Percentiles rank a stretch among this genome's conserved stretches.
phyloP scores from a whole-genome alignment of 2,329 filamentous ascomycete genomes.

The Pseudogymnoascus sp. region DNA sequence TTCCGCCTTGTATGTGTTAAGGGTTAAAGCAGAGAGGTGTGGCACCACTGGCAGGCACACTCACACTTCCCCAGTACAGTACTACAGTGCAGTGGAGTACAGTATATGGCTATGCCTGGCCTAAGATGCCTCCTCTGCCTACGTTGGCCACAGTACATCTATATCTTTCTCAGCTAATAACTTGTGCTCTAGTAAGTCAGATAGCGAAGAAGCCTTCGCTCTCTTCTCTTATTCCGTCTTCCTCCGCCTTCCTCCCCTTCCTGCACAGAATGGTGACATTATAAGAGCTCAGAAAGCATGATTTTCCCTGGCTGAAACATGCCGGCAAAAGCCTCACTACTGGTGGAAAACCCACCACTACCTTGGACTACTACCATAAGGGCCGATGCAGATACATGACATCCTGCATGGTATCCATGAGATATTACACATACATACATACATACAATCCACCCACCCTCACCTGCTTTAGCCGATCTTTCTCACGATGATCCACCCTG shows the following conservation, averaged over 20 bases:
- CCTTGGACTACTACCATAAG: not conserved
- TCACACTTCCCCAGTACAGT: not conserved
- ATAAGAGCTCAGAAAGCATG: not conserved
- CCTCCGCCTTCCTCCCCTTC: not conserved
- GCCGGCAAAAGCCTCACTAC: not conserved
- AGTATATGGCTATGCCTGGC: not conserved
- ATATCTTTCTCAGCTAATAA: not conserved
- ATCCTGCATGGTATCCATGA: not conserved
- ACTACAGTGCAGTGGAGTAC: not conserved
- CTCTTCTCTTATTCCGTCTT: not conserved
- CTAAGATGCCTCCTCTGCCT: not conserved
- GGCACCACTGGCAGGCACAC: not conserved
- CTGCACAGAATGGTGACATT: not conserved
- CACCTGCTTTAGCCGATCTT: not conserved
- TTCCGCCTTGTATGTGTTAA: not conserved
- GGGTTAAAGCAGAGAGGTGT: not conserved
- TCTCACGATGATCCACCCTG: conserved; percentile 2
- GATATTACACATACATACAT: not conserved
- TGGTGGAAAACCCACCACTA: not conserved
- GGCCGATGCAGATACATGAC: conserved; percentile 1
- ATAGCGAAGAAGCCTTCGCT: not conserved
- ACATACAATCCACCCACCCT: not conserved
- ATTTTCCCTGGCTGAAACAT: not conserved
- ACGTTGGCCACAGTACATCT: not conserved
- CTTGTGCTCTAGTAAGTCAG: not conserved